Conservation (phyloP, 345 rosid genomes). For the Syzygium jambos region DNA sequence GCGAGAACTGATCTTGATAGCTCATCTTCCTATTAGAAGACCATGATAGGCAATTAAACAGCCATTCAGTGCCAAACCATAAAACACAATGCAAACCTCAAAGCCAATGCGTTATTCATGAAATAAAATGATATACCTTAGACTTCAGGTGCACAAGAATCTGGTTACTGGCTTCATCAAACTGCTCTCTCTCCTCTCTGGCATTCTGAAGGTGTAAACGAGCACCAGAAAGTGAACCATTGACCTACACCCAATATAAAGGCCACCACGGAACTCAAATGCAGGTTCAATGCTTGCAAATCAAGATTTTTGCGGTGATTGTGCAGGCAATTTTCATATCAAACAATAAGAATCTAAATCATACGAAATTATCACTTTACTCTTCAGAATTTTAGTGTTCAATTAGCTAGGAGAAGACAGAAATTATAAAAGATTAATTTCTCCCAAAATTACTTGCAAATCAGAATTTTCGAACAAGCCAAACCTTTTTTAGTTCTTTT, state of each 20-base stretch:
- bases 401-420: neutral
- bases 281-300: neutral
- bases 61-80: neutral
- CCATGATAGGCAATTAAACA: neutral
- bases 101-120: neutral
- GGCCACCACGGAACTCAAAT: neutral
- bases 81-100: neutral
- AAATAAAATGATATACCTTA: constrained; percentile 35
- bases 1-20: constrained; percentile 55
- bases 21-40: constrained; percentile 68
- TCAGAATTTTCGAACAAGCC: neutral
- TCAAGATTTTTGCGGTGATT: neutral
- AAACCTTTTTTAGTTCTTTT: constrained; percentile 57
- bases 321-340: neutral
- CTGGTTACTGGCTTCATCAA: constrained; percentile 86
- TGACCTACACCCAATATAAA: constrained; percentile 42
- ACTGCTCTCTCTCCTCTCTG: constrained; percentile 85
- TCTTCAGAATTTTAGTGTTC: neutral
- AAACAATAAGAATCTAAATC: neutral
- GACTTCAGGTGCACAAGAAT: constrained; percentile 63
- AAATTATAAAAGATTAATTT: neutral
- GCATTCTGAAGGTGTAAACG: constrained; percentile 68
- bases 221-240: constrained; percentile 38
- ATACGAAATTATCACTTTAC: neutral
- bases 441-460: neutral